A percentile compares a stretch with the other conserved stretches of the same genome.
Evolutionary conservation across 148 eudicot species (phyloP).

Genomic region (Rhododendron vialii): DNA sequence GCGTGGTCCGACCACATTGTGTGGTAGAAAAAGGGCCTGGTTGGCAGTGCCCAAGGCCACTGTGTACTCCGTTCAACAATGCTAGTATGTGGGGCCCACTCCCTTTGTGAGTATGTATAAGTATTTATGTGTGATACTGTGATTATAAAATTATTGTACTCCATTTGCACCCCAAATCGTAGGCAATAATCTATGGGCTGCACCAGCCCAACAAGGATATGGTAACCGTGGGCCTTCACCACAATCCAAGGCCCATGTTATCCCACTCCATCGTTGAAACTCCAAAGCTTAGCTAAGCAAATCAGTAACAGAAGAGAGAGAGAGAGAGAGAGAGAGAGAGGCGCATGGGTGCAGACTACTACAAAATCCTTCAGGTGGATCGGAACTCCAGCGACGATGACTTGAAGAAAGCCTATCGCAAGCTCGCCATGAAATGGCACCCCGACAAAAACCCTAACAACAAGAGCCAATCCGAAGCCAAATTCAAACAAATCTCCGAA

Average conservation of each 20-base stretch:
- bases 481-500: slow-evolving; percentile 77
- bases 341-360: slow-evolving; percentile 35
- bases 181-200: neutral
- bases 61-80: too few relatives aligned
- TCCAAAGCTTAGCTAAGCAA: neutral
- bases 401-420: slow-evolving; percentile 60
- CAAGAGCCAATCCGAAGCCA: slow-evolving; percentile 70
- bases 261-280: neutral
- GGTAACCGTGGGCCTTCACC: neutral
- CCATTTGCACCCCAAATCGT: too few relatives aligned
- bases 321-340: neutral
- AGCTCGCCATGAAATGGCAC: slow-evolving; percentile 77
- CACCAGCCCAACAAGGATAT: neutral
- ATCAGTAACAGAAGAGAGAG: neutral
- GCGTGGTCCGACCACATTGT: too few relatives aligned
- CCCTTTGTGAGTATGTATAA: too few relatives aligned
- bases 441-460: slow-evolving; percentile 74
- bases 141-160: too few relatives aligned
- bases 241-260: neutral
- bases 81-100: too few relatives aligned
- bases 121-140: too few relatives aligned
- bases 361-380: slow-evolving; percentile 56
- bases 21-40: too few relatives aligned
- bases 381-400: slow-evolving; percentile 59
- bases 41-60: too few relatives aligned